These are phyloP conservation scores for Boletus eberwhitei DNA, from an alignment of 768 basidiomycete genomes.

Conservation along the genomic window DNA sequence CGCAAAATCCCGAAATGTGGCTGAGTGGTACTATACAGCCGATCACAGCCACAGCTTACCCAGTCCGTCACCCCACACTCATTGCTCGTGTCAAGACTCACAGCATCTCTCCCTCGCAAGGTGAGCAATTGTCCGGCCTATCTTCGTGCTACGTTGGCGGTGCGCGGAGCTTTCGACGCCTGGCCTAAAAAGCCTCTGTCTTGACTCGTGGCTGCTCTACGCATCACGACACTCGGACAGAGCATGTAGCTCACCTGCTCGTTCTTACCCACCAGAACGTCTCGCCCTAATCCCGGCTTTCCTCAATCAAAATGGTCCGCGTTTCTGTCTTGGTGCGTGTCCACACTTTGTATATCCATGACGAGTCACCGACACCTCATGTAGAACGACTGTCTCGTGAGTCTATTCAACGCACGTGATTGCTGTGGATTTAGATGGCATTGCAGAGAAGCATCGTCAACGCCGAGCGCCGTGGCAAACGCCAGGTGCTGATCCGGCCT, in stretches of 20 bases:
- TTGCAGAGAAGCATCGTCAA: conserved; percentile 96
- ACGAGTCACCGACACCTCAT: background rate
- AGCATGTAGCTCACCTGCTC: background rate
- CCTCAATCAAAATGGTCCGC: conserved; percentile 69
- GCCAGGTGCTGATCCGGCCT: conserved; percentile 96
- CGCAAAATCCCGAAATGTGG: conserved; percentile 25
- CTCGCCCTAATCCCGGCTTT: background rate
- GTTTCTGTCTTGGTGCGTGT: conserved; percentile 69
- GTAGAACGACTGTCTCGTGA: conserved; percentile 58
- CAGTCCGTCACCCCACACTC: background rate
- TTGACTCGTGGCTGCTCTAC: background rate
- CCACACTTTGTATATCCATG: background rate
- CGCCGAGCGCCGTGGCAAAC: conserved; percentile 98
- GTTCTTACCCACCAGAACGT: background rate
- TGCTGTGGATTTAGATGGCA: background rate
- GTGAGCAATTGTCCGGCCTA: background rate
- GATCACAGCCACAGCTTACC: conserved; percentile 22
- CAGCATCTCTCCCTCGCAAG: background rate
- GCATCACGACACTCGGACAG: background rate
- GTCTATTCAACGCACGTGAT: conserved; percentile 9
- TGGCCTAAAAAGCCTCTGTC: background rate
- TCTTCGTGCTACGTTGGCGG: background rate
- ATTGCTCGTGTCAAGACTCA: background rate
- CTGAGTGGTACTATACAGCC: conserved; percentile 27
- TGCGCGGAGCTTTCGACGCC: background rate